Conservation (phyloP, 164 flowering plant genomes). For the Stephania japonica region DNA sequence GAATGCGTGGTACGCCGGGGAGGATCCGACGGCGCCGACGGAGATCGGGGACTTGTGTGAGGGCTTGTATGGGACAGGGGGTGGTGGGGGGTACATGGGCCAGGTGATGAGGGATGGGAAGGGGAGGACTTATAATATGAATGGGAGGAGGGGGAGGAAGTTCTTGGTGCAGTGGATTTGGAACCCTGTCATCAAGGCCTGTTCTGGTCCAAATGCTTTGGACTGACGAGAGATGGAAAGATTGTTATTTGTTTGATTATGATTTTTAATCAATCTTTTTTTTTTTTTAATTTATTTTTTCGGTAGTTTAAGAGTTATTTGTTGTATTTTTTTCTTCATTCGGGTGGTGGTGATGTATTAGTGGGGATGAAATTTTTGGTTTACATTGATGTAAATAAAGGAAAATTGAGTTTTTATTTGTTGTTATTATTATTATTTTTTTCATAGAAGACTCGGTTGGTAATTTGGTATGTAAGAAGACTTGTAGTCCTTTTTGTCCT, state of each 20-base stretch:
- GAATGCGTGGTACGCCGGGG: conserved; percentile 98
- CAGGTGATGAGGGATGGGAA: conserved; percentile 65
- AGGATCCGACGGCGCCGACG: conserved; percentile 90
- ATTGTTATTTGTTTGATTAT: too few relatives aligned
- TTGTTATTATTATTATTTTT: too few relatives aligned
- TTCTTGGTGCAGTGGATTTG: conserved; percentile 95
- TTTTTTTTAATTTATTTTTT: too few relatives aligned
- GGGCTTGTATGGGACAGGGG: conserved; percentile 90
- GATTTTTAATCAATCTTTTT: too few relatives aligned
- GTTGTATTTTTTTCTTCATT: background rate
- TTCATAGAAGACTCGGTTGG: too few relatives aligned
- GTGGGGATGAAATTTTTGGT: background rate
- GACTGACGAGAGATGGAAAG: conserved; percentile 23
- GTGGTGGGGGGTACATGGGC: conserved; percentile 91
- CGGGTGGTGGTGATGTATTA: background rate
- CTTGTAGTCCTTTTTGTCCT: too few relatives aligned
- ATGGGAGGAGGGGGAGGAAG: conserved; percentile 57
- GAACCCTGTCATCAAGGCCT: conserved; percentile 70
- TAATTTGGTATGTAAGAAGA: too few relatives aligned
- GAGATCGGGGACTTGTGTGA: conserved; percentile 94
- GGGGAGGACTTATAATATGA: conserved; percentile 68
- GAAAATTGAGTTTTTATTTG: too few relatives aligned
- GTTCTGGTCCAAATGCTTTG: conserved; percentile 85
- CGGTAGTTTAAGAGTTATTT: too few relatives aligned
- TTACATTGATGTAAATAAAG: background rate